phyloP scores from a whole-genome alignment of 2,329 filamentous ascomycete species.

The Furcasterigmium furcatum region DNA sequence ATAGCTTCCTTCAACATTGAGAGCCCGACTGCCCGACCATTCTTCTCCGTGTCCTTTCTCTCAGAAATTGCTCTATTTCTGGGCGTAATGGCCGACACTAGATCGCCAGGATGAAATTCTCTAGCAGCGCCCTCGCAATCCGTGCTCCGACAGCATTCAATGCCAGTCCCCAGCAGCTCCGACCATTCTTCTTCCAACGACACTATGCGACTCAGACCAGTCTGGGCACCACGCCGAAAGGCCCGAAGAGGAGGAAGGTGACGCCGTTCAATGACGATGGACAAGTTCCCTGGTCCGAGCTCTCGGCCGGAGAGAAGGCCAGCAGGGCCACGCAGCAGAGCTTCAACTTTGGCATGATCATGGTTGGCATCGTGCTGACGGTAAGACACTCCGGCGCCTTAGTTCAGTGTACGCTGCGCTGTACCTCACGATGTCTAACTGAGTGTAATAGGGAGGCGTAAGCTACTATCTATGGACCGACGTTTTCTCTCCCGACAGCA shows the following conservation, averaged over 20 bases:
- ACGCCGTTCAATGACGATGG: conserved; percentile 88
- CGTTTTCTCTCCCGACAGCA: conserved; percentile 81
- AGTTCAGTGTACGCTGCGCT: too few relatives aligned
- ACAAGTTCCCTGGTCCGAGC: conserved; percentile 72
- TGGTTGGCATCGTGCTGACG: conserved; percentile 73
- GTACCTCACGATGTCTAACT: too few relatives aligned
- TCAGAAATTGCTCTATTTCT: too few relatives aligned
- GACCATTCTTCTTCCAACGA: conserved; percentile 37
- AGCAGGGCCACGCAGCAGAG: conserved; percentile 85
- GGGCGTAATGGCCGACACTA: conserved; percentile 31
- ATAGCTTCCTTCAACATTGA: background rate
- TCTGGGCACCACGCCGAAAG: conserved; percentile 29
- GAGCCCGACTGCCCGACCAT: too few relatives aligned
- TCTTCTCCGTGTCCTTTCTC: too few relatives aligned
- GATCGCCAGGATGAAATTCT: conserved; percentile 44
- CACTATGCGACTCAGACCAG: conserved; percentile 58
- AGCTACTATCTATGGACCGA: conserved; percentile 76
- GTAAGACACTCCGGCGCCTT: conserved; percentile 50
- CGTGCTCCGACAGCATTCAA: conserved; percentile 22
- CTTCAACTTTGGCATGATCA: conserved; percentile 78
- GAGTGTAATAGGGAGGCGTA: conserved; percentile 61
- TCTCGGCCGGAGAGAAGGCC: conserved; percentile 74
- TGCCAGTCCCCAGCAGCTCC: conserved; percentile 22
- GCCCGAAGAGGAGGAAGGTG: conserved; percentile 62
- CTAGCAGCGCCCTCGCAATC: conserved; percentile 30